Evolutionary conservation across 2,329 filamentous ascomycete species (phyloP).

Genomic region (Chaetomiaceae sp.): DNA sequence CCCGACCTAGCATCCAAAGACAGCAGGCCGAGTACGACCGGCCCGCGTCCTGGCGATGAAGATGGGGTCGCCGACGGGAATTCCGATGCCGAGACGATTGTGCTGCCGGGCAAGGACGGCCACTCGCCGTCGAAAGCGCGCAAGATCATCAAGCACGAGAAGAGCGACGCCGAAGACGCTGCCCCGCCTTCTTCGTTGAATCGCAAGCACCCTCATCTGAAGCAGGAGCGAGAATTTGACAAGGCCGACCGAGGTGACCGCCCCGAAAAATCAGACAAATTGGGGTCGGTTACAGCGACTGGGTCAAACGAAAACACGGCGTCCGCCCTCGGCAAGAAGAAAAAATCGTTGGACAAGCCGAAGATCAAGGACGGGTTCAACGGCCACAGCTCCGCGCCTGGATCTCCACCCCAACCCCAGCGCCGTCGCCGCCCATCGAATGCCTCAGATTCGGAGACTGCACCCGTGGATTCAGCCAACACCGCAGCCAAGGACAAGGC

Average conservation of each 20-base stretch:
- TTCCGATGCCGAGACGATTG: slow-evolving; percentile 69
- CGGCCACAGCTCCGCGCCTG: slow-evolving; percentile 55
- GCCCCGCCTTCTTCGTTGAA: slow-evolving; percentile 33
- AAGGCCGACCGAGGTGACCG: slow-evolving; percentile 24
- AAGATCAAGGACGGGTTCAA: slow-evolving; percentile 51
- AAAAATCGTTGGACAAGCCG: slow-evolving; percentile 43
- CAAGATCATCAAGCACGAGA: slow-evolving; percentile 62
- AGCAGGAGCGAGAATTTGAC: slow-evolving; percentile 32
- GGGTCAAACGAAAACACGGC: slow-evolving; percentile 34
- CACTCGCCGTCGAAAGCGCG: slow-evolving; percentile 60
- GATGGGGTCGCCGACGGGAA: slow-evolving; percentile 51
- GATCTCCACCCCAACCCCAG: slow-evolving; percentile 44
- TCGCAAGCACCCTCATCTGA: slow-evolving; percentile 32
- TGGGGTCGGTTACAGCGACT: slow-evolving; percentile 23
- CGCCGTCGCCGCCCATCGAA: slow-evolving; percentile 38
- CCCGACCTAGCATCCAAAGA: slow-evolving; percentile 31
- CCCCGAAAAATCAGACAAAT: slow-evolving; percentile 31
- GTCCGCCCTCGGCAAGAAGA: slow-evolving; percentile 45
- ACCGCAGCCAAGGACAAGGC: slow-evolving; percentile 42
- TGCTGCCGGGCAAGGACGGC: slow-evolving; percentile 61
- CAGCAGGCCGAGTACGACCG: slow-evolving; percentile 26
- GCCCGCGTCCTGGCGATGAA: slow-evolving; percentile 38
- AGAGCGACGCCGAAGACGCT: slow-evolving; percentile 50
- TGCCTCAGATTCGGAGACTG: slow-evolving; percentile 53
- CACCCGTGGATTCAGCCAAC: slow-evolving; percentile 43